Base-by-base conservation (phyloP, 371 early-diverging fungal species). In the Zopfochytrium polystomum region DNA sequence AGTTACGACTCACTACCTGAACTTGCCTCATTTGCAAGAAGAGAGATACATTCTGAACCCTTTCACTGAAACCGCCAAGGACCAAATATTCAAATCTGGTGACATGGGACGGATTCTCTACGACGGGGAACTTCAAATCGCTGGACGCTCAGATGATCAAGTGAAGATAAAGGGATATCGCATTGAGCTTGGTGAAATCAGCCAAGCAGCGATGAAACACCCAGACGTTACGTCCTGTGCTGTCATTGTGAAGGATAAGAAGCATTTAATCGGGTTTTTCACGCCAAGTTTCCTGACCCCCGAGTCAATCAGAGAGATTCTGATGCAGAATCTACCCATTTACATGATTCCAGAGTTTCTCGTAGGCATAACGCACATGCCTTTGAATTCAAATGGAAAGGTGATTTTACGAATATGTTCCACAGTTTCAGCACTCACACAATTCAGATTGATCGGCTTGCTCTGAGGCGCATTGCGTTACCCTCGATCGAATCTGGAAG, bases 161-260 rank as follows among this genome's bases (percentile, higher is more conserved):
- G 65, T 78, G 46, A 79, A 81, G 66, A 48, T 81, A 27, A 63
- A 66, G 29, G 81, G 81, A 1, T 71, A 59, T 56, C 73, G 81
- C 22, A 68, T 80, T 52, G 81, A 80, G 56, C 35, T 65, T 7
- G 76, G 66, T 11, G 81, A 80, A 63, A 67, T 78, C 25, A 34
- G 25, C 25, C 27, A 46, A 6, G 61, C 49, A 9, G n/a, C 64
- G 31, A n/a, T 15, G 15, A 18, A n/a, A 2, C 55, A 47, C 52
- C 20, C 53, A 9, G 58, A 47, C 7, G 62, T 67, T 15, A 42
- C 18, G 2, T 15, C 26, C 3, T 66, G 66, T 18, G 54, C 48
- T 31, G 61, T 52, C 13, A 33, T 71, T n/a, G 63, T 67, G 2
- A 51, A 48, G 20, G 48, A 67, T 3, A 46, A 54, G 3, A 38